phyloP scores from a whole-genome alignment of 2,329 filamentous ascomycete genomes.

The Aspergillus novofumigatus region DNA sequence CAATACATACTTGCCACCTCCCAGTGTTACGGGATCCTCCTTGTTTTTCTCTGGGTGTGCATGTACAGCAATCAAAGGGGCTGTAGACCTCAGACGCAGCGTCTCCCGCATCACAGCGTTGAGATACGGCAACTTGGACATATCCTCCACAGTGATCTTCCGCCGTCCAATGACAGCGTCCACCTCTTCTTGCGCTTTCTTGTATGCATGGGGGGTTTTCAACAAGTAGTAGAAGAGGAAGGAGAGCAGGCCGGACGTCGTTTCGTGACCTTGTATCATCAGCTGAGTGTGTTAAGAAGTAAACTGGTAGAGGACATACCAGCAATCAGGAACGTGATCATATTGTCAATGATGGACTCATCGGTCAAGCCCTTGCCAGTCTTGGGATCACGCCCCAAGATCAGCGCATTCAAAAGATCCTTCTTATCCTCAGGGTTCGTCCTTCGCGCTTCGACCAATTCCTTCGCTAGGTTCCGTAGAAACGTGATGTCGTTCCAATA shows the following conservation, averaged over 20 bases:
- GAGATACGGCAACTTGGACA: constrained; percentile 63
- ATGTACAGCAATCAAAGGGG: constrained; percentile 49
- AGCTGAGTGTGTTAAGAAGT: neutral
- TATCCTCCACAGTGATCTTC: constrained; percentile 56
- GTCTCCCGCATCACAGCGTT: constrained; percentile 64
- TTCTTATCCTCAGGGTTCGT: constrained; percentile 54
- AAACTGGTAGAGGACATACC: constrained; percentile 30
- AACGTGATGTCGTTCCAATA: constrained; percentile 33
- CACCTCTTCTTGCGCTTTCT: constrained; percentile 63
- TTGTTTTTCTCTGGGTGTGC: constrained; percentile 41
- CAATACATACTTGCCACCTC: constrained; percentile 61
- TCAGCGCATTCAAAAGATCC: constrained; percentile 67
- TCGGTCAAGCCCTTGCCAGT: constrained; percentile 64
- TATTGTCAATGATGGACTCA: constrained; percentile 62
- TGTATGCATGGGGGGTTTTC: constrained; percentile 57
- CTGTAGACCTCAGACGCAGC: constrained; percentile 56
- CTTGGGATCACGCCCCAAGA: constrained; percentile 62
- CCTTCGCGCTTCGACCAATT: constrained; percentile 59
- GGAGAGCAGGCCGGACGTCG: constrained; percentile 63
- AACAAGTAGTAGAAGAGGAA: constrained; percentile 64
- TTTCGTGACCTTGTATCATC: constrained; percentile 56
- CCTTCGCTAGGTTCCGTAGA: constrained; percentile 53
- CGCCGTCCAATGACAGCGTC: constrained; percentile 60
- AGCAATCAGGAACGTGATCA: constrained; percentile 69
- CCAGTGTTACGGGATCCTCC: constrained; percentile 45